phyloP scores from a whole-genome alignment of 352 stramenopile genomes.

The Phytophthora sp. region DNA sequence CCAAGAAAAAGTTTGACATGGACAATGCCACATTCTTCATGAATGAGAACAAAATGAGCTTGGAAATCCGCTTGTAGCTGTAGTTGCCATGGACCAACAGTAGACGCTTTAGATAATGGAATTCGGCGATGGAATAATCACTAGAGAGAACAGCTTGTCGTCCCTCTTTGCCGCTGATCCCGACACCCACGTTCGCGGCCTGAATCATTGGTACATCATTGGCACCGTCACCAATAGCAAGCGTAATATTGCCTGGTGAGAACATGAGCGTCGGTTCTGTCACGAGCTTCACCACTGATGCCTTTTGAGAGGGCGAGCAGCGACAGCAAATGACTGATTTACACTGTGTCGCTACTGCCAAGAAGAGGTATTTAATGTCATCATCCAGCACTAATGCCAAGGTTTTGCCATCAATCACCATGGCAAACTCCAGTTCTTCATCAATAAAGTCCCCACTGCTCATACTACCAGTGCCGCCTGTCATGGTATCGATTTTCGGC shows the following conservation, averaged over 20 bases:
- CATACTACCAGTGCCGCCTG: conserved; percentile 33
- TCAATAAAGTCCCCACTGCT: conserved; percentile 66
- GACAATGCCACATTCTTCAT: conserved; percentile 91
- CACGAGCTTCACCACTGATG: conserved; percentile 85
- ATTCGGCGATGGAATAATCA: conserved; percentile 87
- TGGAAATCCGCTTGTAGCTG: conserved; percentile 92
- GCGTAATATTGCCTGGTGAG: conserved; percentile 86
- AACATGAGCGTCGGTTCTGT: conserved; percentile 90
- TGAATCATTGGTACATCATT: conserved; percentile 92
- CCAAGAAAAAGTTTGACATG: conserved; percentile 87
- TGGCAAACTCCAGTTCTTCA: conserved; percentile 86
- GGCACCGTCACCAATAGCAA: conserved; percentile 86
- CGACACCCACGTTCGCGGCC: conserved; percentile 84
- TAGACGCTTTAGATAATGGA: conserved; percentile 82
- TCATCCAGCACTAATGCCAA: conserved; percentile 83
- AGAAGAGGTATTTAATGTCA: conserved; percentile 91
- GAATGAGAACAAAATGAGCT: conserved; percentile 90
- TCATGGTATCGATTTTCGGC: conserved; percentile 54
- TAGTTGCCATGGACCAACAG: conserved; percentile 89
- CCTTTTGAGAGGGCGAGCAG: conserved; percentile 87
- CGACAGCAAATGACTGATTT: conserved; percentile 91
- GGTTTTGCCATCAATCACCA: conserved; percentile 92
- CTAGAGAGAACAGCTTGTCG: conserved; percentile 86
- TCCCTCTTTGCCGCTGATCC: conserved; percentile 88
- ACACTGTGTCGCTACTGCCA: conserved; percentile 87